These are phyloP conservation scores for Passiflora organensis DNA, from an alignment of 345 rosid genomes.

Conservation along the genomic window DNA sequence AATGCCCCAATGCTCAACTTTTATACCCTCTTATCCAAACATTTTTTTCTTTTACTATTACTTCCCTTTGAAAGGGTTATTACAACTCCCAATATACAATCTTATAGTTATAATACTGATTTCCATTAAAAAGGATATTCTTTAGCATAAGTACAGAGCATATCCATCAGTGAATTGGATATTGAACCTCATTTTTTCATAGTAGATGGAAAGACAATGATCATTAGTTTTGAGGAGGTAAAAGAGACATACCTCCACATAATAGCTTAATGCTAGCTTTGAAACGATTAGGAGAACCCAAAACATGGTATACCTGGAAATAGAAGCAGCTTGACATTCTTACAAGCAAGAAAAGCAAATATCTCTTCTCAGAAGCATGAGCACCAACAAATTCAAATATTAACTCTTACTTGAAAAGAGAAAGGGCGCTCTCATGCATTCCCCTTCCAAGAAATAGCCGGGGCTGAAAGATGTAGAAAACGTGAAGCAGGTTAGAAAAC, in stretches of 20 bases:
- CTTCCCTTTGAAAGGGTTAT: too few species aligned
- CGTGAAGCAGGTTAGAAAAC: too few species aligned
- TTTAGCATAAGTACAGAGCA: too few species aligned
- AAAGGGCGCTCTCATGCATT: constrained; percentile 92
- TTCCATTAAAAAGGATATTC: too few species aligned
- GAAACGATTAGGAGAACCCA: constrained; percentile 83
- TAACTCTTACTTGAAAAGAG: constrained; percentile 82
- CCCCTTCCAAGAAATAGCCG: constrained; percentile 99
- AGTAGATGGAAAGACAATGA: too few species aligned
- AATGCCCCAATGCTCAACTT: too few species aligned
- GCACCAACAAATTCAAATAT: constrained; percentile 3
- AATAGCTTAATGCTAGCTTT: constrained; percentile 93
- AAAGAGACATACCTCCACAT: constrained; percentile 67
- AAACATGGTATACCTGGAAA: constrained; percentile 80
- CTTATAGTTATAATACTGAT: too few species aligned
- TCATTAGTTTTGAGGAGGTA: too few species aligned
- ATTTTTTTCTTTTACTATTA: too few species aligned
- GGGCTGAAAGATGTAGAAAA: constrained; percentile 48
- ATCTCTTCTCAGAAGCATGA: constrained; percentile 5
- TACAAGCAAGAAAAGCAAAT: constrained; percentile 10
- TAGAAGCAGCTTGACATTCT: constrained; percentile 13
- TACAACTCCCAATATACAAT: too few species aligned
- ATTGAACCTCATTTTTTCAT: too few species aligned
- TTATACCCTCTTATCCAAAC: too few species aligned
- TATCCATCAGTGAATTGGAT: not conserved